Evolutionary conservation across 352 stramenopile genomes (phyloP).

Genomic region (Sclerospora graminicola): DNA sequence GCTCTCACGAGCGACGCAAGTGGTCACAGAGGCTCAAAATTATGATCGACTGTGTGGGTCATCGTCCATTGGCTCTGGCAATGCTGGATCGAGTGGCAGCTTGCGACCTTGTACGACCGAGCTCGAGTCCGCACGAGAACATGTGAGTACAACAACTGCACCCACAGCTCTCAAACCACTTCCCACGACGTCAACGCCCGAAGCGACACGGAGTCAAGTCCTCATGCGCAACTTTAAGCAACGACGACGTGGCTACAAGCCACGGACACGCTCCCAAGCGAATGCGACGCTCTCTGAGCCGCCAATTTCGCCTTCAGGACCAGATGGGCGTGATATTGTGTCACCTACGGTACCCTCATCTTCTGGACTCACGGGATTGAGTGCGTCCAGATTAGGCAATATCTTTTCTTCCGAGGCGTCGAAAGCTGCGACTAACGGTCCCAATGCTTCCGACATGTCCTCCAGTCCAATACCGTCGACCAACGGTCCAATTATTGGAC

Average conservation of each 20-base stretch:
- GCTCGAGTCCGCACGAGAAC: too few relatives aligned
- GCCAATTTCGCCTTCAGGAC: conserved; percentile 12
- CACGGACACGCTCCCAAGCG: conserved; percentile 20
- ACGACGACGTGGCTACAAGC: conserved; percentile 22
- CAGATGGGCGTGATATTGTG: conserved; percentile 10
- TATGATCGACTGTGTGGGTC: too few relatives aligned
- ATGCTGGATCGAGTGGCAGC: not conserved
- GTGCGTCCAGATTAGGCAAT: conserved; percentile 24
- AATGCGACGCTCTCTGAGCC: conserved; percentile 10
- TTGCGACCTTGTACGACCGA: too few relatives aligned
- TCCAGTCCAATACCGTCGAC: conserved; percentile 12
- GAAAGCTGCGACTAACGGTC: conserved; percentile 4
- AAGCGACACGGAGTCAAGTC: conserved; percentile 25
- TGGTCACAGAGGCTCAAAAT: conserved; percentile 21
- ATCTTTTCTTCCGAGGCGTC: conserved; percentile 34
- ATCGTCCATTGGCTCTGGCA: conserved; percentile 3
- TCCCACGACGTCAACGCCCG: conserved; percentile 10
- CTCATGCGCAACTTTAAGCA: conserved; percentile 36
- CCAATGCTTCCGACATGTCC: conserved; percentile 4
- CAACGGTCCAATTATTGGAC: conserved; percentile 1
- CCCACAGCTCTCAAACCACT: too few relatives aligned
- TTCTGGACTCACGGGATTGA: conserved; percentile 6
- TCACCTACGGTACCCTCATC: conserved; percentile 16
- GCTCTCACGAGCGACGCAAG: conserved; percentile 25
- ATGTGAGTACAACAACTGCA: too few relatives aligned